phyloP scores from a whole-genome alignment of 1,139 yeast species.

The Nakaseomyces bracarensis region DNA sequence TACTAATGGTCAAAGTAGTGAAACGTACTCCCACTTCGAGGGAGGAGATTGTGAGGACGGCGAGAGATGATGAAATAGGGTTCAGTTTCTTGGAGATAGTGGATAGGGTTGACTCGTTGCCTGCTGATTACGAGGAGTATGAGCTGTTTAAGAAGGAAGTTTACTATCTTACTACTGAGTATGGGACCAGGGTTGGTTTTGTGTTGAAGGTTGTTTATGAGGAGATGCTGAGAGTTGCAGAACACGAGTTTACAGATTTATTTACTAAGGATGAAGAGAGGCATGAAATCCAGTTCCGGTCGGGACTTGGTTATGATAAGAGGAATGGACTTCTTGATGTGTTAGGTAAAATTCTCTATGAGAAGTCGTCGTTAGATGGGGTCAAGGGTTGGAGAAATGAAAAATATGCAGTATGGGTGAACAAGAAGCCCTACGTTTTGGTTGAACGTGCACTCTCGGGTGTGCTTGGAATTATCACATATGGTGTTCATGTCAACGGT shows the following conservation, averaged over 20 bases:
- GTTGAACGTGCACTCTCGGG: slow-evolving; percentile 79
- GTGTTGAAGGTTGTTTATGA: slow-evolving; percentile 20
- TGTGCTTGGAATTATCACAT: slow-evolving; percentile 74
- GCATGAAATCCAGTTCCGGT: slow-evolving; percentile 15
- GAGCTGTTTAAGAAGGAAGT: slow-evolving; percentile 21
- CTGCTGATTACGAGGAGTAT: slow-evolving; percentile 17
- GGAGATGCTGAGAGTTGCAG: slow-evolving; percentile 17
- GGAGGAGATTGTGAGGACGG: slow-evolving; percentile 22
- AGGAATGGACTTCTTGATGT: slow-evolving; percentile 23
- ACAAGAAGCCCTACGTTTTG: slow-evolving; percentile 51
- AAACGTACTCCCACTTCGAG: slow-evolving; percentile 10
- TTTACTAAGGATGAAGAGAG: slow-evolving; percentile 14
- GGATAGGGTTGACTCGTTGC: slow-evolving; percentile 27
- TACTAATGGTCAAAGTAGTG: slow-evolving; percentile 21
- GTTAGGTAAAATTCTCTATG: slow-evolving; percentile 17
- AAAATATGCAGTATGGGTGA: slow-evolving; percentile 61
- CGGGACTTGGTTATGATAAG: slow-evolving; percentile 13
- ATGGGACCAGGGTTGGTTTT: slow-evolving; percentile 23
- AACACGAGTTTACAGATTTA: slow-evolving; percentile 10
- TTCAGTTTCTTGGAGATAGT: slow-evolving; percentile 25
- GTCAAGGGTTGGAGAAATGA: slow-evolving; percentile 84
- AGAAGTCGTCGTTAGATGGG: slow-evolving; percentile 20
- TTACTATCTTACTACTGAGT: slow-evolving; percentile 21
- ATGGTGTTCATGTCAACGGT: slow-evolving; percentile 84
- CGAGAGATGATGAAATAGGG: slow-evolving; percentile 16